phyloP scores from a whole-genome alignment of 1,139 yeast species.

The Candida sojae region DNA sequence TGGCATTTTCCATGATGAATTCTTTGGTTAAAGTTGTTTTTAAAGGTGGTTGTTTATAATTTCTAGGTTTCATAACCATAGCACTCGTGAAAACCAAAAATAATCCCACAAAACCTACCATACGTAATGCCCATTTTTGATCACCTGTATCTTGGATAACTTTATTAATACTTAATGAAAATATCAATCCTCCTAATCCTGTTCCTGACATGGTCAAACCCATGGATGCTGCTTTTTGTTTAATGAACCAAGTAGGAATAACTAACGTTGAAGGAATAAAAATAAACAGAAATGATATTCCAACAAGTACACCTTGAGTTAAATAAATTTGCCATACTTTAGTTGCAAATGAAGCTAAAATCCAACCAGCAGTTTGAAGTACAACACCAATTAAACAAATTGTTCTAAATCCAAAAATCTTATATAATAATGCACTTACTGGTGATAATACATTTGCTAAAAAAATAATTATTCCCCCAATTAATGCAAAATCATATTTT shows the following conservation, averaged over 20 bases:
- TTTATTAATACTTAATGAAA: conserved; percentile 49
- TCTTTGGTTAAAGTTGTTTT: conserved; percentile 21
- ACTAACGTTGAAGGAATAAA: conserved; percentile 61
- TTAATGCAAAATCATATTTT: conserved; percentile 61
- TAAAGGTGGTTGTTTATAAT: conserved; percentile 30
- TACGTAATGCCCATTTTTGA: conserved; percentile 67
- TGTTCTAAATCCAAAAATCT: conserved; percentile 34
- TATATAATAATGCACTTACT: conserved; percentile 36
- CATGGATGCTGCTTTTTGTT: conserved; percentile 57
- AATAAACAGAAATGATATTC: conserved; percentile 59
- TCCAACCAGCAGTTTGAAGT: conserved; percentile 56
- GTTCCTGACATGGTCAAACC: conserved; percentile 62
- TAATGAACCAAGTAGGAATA: conserved; percentile 65
- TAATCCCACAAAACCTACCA: conserved; percentile 53
- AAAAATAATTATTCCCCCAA: conserved; percentile 68
- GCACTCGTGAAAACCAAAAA: conserved; percentile 35
- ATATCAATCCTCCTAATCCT: conserved; percentile 66
- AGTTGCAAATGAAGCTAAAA: conserved; percentile 66
- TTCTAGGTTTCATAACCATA: conserved; percentile 48
- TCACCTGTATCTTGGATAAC: conserved; percentile 53
- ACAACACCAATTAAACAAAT: conserved; percentile 50
- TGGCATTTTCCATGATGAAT: conserved; percentile 21
- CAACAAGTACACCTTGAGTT: conserved; percentile 71
- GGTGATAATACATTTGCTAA: conserved; percentile 64
- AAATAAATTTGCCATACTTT: conserved; percentile 62